phyloP scores from a whole-genome alignment of 345 rosid genomes.

The Sisymbrium irio region DNA sequence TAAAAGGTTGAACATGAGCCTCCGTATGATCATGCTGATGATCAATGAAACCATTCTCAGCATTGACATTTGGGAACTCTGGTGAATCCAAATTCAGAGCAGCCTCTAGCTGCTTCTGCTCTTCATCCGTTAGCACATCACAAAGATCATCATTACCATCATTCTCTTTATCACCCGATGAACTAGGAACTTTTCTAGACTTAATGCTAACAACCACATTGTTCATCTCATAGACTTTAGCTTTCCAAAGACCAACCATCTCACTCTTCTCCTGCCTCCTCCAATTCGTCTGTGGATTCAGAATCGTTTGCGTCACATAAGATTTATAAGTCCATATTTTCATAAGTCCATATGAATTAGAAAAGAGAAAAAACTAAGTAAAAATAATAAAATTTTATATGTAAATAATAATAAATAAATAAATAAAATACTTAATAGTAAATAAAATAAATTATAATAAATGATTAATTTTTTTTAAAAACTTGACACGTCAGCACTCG shows the following conservation, averaged over 20 bases:
- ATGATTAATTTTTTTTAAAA: no score
- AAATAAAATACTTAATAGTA: no score
- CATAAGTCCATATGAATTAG: no score
- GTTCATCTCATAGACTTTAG: slow-evolving; percentile 96
- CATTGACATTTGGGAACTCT: slow-evolving; percentile 51
- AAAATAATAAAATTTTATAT: no score
- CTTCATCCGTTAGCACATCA: slow-evolving; percentile 80
- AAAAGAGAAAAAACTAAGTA: no score
- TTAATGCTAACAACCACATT: slow-evolving; percentile 94
- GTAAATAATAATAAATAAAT: no score
- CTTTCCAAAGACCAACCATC: slow-evolving; percentile 87
- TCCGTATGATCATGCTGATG: slow-evolving; percentile 51
- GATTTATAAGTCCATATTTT: no score
- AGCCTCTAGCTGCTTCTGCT: slow-evolving; percentile 81
- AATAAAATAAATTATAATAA: no score
- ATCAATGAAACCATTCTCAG: slow-evolving; percentile 48
- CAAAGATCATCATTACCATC: slow-evolving; percentile 55
- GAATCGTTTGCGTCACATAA: slow-evolving; percentile 91
- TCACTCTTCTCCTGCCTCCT: slow-evolving; percentile 92
- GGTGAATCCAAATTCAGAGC: slow-evolving; percentile 76
- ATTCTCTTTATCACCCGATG: slow-evolving; percentile 80
- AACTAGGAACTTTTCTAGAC: slow-evolving; percentile 88
- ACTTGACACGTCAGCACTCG: no score
- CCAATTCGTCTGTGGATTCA: slow-evolving; percentile 89
- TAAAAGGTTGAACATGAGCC: no score